phyloP scores from a whole-genome alignment of 2,329 filamentous ascomycete species.

The Bimuria novae-zelandiae region DNA sequence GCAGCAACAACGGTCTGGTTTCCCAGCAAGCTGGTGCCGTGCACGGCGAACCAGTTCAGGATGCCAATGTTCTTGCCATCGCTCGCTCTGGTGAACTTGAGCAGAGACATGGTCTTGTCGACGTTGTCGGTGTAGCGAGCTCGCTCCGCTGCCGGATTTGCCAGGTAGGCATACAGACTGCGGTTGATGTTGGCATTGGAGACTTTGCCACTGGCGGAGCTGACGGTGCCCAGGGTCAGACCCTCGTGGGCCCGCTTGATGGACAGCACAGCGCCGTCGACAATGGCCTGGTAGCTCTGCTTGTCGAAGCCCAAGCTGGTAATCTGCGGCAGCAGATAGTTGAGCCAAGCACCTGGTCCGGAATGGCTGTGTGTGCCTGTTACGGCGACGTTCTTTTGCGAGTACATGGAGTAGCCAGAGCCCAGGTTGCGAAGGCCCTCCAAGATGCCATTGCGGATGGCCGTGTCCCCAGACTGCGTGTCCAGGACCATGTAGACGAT shows the following conservation, averaged over 20 bases:
- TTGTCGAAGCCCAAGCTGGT: constrained; percentile 84
- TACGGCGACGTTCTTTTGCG: constrained; percentile 80
- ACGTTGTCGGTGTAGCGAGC: constrained; percentile 67
- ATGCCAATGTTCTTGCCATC: constrained; percentile 79
- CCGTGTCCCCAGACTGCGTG: constrained; percentile 85
- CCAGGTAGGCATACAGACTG: constrained; percentile 84
- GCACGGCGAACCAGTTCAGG: constrained; percentile 88
- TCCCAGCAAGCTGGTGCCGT: constrained; percentile 86
- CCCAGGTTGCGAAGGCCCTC: constrained; percentile 73
- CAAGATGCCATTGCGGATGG: constrained; percentile 83
- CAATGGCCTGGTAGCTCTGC: constrained; percentile 86
- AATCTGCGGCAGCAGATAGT: constrained; percentile 91
- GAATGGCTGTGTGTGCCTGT: constrained; percentile 94
- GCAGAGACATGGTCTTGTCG: constrained; percentile 79
- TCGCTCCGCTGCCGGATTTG: constrained; percentile 80
- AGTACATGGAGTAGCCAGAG: constrained; percentile 73
- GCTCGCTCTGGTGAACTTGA: constrained; percentile 75
- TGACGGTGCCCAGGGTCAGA: constrained; percentile 71
- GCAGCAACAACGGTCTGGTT: constrained; percentile 91
- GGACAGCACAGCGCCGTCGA: constrained; percentile 81
- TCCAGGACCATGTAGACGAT: constrained; percentile 90
- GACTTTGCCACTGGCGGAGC: constrained; percentile 70
- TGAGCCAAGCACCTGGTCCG: constrained; percentile 89
- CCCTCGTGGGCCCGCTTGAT: constrained; percentile 80
- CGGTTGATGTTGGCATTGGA: constrained; percentile 83